A percentile compares a stretch with the other conserved stretches of the same genome.
phyloP scores from a whole-genome alignment of 2,329 filamentous ascomycete species.

The Zopfia rhizophila region DNA sequence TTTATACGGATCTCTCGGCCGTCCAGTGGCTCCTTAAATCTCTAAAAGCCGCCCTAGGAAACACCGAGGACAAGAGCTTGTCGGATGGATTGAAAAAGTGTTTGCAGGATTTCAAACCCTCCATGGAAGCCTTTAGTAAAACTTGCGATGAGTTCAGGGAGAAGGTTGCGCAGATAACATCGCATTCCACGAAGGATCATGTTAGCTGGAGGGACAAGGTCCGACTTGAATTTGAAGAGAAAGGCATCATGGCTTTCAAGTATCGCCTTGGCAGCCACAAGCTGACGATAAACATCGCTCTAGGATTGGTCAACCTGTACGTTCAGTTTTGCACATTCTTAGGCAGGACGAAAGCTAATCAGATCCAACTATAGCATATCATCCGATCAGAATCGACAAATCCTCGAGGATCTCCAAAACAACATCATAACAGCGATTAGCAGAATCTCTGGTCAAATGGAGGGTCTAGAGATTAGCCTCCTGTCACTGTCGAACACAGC shows the following conservation, averaged over 20 bases:
- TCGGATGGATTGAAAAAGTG: conserved; percentile 6
- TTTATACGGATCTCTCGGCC: conserved; percentile 3
- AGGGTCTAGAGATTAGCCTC: conserved; percentile 7
- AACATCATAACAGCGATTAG: conserved; percentile 6
- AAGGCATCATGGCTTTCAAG: conserved; percentile 9
- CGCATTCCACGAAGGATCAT: conserved; percentile 4
- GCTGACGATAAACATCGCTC: conserved; percentile 6
- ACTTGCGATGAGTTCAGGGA: conserved; percentile 5
- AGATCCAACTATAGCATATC: conserved; percentile 1
- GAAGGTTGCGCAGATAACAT: conserved; percentile 1
- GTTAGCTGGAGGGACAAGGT: conserved; percentile 1
- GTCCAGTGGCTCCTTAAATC: conserved; percentile 8
- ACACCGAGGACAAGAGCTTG: conserved; percentile 6
- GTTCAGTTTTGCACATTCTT: not conserved
- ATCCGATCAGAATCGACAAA: conserved; percentile 1
- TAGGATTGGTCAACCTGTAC: conserved; percentile 6
- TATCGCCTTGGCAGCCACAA: conserved; percentile 10
- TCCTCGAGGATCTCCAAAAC: conserved; percentile 2
- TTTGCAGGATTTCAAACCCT: conserved; percentile 4
- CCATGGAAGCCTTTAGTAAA: conserved; percentile 2
- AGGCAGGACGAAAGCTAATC: conserved; percentile 2
- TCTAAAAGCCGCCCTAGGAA: conserved; percentile 1
- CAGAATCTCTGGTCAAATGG: conserved; percentile 6
- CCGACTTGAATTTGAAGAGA: conserved; percentile 7
- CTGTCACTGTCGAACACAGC: conserved; percentile 1